These are phyloP conservation scores for Globisporangium emineosum DNA, from an alignment of 352 stramenopile genomes.

Conservation along the genomic window DNA sequence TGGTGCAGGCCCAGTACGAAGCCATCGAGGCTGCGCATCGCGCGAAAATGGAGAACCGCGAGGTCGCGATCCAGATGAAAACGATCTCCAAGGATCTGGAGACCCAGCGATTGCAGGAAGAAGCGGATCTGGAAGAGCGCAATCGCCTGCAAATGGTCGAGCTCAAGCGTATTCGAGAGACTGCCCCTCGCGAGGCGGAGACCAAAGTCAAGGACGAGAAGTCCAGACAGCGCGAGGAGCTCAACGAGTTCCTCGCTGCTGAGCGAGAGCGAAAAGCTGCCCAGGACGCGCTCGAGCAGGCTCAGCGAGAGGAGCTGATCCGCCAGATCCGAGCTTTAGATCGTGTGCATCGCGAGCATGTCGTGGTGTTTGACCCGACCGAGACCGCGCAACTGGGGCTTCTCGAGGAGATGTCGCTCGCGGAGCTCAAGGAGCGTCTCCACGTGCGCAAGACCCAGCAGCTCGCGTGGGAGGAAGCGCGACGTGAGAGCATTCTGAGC, in stretches of 20 bases:
- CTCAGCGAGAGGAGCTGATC: slow-evolving; percentile 81
- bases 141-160: slow-evolving; percentile 53
- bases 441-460: slow-evolving; percentile 74
- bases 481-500: slow-evolving; percentile 61
- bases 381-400: slow-evolving; percentile 83
- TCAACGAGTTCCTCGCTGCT: slow-evolving; percentile 58
- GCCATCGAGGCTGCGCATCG: slow-evolving; percentile 70
- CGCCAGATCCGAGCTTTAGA: slow-evolving; percentile 82
- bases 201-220: slow-evolving; percentile 60
- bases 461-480: slow-evolving; percentile 59
- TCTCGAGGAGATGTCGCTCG: slow-evolving; percentile 91
- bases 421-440: slow-evolving; percentile 82
- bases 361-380: slow-evolving; percentile 89
- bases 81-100: slow-evolving; percentile 61
- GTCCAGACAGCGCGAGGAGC: slow-evolving; percentile 49
- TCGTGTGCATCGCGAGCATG: slow-evolving; percentile 72
- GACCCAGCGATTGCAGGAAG: slow-evolving; percentile 58
- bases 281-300: slow-evolving; percentile 64
- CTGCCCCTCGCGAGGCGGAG: slow-evolving; percentile 76
- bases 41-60: slow-evolving; percentile 72
- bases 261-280: slow-evolving; percentile 58
- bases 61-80: slow-evolving; percentile 82
- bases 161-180: slow-evolving; percentile 76
- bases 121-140: slow-evolving; percentile 45
- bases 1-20: slow-evolving; percentile 80